These are phyloP conservation scores for Leccinellum albellum DNA, from an alignment of 768 basidiomycete species.

Conservation along the genomic window DNA sequence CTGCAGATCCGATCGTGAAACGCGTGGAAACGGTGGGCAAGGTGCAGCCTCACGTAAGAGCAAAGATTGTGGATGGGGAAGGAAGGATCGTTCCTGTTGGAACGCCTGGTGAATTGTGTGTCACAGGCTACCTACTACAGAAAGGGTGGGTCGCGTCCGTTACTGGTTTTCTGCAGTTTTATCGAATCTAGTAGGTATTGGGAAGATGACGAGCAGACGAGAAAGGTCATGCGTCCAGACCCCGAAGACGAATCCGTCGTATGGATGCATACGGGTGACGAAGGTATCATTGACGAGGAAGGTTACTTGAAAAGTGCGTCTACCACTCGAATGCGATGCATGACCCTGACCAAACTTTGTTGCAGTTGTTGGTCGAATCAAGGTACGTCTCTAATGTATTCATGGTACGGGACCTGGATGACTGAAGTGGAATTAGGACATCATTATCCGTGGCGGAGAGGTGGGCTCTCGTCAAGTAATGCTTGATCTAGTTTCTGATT, in stretches of 20 bases:
- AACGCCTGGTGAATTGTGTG: constrained; percentile 69
- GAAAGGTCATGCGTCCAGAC: constrained; percentile 49
- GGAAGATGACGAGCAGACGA: constrained; percentile 68
- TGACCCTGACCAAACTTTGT: not conserved
- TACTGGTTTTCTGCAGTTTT: not conserved
- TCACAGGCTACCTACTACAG: constrained; percentile 75
- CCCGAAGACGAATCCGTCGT: constrained; percentile 48
- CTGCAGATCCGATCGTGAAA: constrained; percentile 63
- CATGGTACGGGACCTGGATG: not conserved
- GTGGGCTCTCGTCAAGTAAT: constrained; percentile 31
- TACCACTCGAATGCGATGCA: not conserved
- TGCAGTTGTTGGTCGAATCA: constrained; percentile 73
- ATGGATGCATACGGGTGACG: constrained; percentile 86
- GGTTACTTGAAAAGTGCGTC: constrained; percentile 69
- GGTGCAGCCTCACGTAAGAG: constrained; percentile 72
- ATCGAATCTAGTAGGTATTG: constrained; percentile 55
- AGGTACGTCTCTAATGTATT: constrained; percentile 40
- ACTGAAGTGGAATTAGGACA: constrained; percentile 45
- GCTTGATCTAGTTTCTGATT: not conserved
- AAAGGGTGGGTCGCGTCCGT: constrained; percentile 51
- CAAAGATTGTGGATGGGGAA: constrained; percentile 59
- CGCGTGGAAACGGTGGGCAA: constrained; percentile 81
- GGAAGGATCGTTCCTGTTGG: constrained; percentile 67
- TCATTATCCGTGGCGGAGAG: constrained; percentile 86
- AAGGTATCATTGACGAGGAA: constrained; percentile 76